phyloP scores from a whole-genome alignment of 2,329 filamentous ascomycete genomes.

The Alternaria tenuissima region DNA sequence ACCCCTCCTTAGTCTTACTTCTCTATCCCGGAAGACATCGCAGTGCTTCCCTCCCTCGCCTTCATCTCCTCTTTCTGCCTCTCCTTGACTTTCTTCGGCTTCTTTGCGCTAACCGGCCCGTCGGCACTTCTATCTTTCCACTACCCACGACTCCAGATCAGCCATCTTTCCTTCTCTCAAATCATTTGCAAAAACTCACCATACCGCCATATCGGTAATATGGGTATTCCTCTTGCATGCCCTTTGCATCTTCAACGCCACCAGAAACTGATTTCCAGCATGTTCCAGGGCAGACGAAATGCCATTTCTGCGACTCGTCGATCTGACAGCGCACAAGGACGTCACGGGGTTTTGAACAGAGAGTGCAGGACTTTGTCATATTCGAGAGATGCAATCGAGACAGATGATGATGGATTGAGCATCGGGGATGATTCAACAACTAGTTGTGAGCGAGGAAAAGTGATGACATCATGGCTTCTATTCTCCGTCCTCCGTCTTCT shows the following conservation, averaged over 20 bases:
- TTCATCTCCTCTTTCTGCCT: conserved; percentile 33
- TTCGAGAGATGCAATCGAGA: neutral
- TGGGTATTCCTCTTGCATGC: conserved; percentile 25
- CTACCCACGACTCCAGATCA: conserved; percentile 26
- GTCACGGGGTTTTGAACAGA: conserved; percentile 49
- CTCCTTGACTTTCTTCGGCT: conserved; percentile 51
- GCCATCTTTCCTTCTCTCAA: neutral
- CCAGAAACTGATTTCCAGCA: conserved; percentile 57
- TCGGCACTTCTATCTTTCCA: conserved; percentile 55
- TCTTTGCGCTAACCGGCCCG: conserved; percentile 53
- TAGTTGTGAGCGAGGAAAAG: neutral
- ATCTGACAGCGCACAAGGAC: conserved; percentile 57
- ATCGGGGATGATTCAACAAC: neutral
- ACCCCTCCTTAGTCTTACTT: neutral
- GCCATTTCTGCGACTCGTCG: conserved; percentile 51
- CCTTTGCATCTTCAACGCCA: conserved; percentile 52
- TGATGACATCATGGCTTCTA: conserved; percentile 22
- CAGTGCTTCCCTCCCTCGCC: neutral
- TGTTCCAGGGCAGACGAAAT: conserved; percentile 55
- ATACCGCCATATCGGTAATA: conserved; percentile 44
- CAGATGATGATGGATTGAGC: neutral
- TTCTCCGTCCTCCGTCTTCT: neutral
- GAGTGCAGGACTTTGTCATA: conserved; percentile 51
- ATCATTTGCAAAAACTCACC: conserved; percentile 37
- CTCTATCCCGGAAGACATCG: neutral